Base-by-base conservation (phyloP, 2,329 filamentous ascomycete species). In the Diaporthe batatas region DNA sequence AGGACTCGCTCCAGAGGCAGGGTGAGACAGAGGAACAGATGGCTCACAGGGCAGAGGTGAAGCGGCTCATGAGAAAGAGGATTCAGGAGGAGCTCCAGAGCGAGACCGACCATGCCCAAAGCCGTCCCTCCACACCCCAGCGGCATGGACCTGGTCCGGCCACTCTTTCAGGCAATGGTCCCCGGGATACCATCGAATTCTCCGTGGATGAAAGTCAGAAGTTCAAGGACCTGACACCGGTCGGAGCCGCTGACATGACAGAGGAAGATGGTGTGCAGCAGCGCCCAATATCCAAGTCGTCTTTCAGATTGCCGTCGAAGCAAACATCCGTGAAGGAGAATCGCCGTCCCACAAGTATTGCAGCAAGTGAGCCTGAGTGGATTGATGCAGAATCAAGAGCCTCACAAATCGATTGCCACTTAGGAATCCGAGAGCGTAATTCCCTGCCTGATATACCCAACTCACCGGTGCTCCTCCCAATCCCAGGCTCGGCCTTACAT, bases 31-130 rank as follows among this genome's bases (percentile, higher is more conserved):
- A 88, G 32, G 87, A 89, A 74, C 87, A 89, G 75, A 77, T 89
- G 55, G 86, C 87, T 68, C 83, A 88, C 36, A 84, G 88, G 75
- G 88, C 88, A 36, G 89, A 91, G 75, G 79, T 91, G 70, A 87
- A 84, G 75, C 84, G 88, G 25, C 80, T 90, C 11, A 86, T 88
- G 79, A 86, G 87, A 64, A 86, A 86, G 75, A 84, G 88, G 74
- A 90, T 91, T n/a, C 87, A 87, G 74, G 85, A 89, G 55, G 89
- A 91, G 76, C 81, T 91, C 4, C 84, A 86, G 58, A 85, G 80
- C 51, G 87, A 89, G 49, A 80, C 83, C 47, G 77, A 79, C 12
- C 82, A 84, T 23, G 79, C 81, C 23, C 72, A 75, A 1, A 81
- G 78, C 53, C 77, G 78, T 6, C 76, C 73, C 16, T 79, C 81